Evolutionary conservation across 2,329 filamentous ascomycete genomes (phyloP).

Genomic region (Madurella fahalii): DNA sequence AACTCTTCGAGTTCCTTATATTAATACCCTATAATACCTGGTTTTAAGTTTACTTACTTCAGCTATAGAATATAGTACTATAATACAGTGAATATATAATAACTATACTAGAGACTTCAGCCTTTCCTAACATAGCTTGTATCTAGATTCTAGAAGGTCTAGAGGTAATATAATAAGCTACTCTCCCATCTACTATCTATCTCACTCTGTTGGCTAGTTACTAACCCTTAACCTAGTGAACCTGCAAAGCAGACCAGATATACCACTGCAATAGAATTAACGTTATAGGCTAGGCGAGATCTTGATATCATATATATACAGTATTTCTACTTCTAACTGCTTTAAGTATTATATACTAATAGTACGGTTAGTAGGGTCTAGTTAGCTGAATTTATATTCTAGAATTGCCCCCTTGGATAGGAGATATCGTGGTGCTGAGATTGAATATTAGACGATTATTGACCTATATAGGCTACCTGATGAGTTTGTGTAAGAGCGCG

Average conservation of each 20-base stretch:
- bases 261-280: background rate
- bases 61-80: no score
- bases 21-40: no score
- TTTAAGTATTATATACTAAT: no score
- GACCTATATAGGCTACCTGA: conserved; percentile 1
- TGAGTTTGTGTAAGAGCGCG: conserved; percentile 8
- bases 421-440: background rate
- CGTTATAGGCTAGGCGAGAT: background rate
- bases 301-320: background rate
- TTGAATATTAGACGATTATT: background rate
- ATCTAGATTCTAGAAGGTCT: background rate
- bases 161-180: background rate
- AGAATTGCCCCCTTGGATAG: background rate
- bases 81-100: no score
- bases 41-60: no score
- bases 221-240: background rate
- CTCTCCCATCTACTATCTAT: no score
- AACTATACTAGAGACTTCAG: no score
- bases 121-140: no score
- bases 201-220: background rate
- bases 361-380: no score
- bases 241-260: background rate
- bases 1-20: no score
- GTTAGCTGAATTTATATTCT: background rate
- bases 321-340: background rate